Evolutionary conservation across 2,329 filamentous ascomycete genomes (phyloP), one percentile per base, ranked within the genome.

Genomic region (Fusarium pseudocircinatum): DNA sequence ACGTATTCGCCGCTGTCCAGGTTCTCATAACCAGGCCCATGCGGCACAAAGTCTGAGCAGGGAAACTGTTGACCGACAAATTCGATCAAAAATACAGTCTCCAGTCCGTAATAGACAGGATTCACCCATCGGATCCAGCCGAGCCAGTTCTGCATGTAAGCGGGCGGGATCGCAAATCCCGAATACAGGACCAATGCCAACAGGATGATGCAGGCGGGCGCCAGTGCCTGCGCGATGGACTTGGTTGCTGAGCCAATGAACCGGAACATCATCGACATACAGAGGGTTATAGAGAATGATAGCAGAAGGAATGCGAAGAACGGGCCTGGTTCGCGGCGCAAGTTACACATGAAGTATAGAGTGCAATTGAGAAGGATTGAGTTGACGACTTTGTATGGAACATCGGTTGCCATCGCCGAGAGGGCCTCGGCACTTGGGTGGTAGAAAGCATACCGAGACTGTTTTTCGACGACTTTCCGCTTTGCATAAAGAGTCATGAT

Each of bases 51-150:
- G 4, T 50, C 76, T 2, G 85, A 82, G 67, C 90, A 91, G 1
- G 80, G 76, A 42, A 87, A 88, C 6, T 81, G 72, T 16, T 82
- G 83, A 15, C 84, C 83, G 28, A 84, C 81, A 59, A 90, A 88
- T 71, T 93, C 91, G 77, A 92, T 92, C 61, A 88, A 81, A 84
- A 90, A 87, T 15, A 92, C 82, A 3, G 85, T 83, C 74, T 93
- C 90, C 73, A 92, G 92, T 1, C 85, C 89, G 69, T 92, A 92
- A 6, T 85, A 87, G 16, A 92, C 86, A 5, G 90, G 78, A 58
- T 88, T 89, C 62, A 92, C 88, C 91, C 91, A 93, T 34, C 88
- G 83, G 28, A 88, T 86, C 90, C 90, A 93, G 4, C 87, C 87
- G 16, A 89, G 43, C 77, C 77, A 77, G 26, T 46, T 16, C 4